Base-by-base conservation (phyloP, 2,329 filamentous ascomycete genomes). In the Fusarium pseudograminearum region DNA sequence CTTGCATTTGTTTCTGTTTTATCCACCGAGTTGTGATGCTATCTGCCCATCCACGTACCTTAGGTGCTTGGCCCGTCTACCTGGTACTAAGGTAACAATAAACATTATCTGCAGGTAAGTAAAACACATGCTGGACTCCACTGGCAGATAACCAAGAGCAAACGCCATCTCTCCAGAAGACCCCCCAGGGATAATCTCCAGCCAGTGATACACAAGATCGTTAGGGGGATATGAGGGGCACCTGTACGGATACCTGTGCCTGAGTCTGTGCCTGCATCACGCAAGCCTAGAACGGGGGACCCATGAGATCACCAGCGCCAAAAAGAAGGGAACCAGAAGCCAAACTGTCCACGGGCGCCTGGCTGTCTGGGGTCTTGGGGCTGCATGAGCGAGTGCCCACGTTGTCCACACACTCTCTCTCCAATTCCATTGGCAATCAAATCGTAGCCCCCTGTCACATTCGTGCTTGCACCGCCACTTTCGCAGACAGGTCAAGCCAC, bases 151-250 rank as follows among this genome's bases (percentile, higher is more conserved):
- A 61, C 45, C n/a, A 61, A 50, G 40, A 54, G 60, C 42, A 30
- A 28, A 60, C 42, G 53, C 67, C 52, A 58, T 51, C 36, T 50
- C 47, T 48, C 33, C 34, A 59, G 55, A 54, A 34, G 36, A 67
- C 57, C 30, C 24, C 22, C 57, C 62, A 54, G 34, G 45, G n/a
- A 57, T 56, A 30, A 57, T 61, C 53, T 61, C 55, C 47, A 68
- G 47, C 58, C 63, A 70, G 54, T 65, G 36, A 70, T 57, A 61
- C 51, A 68, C 42, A 53, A 68, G 54, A 55, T 70, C 56, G 52
- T 68, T 61, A 48, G 53, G 41, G 41, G 67, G 50, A 50, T 55
- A 70, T 67, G 53, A 48, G 65, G 65, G 64, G 60, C 26, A 36
- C 8, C 51, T 57, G 34, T 36, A 36, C 34, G 28, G 28, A 30